Base-by-base conservation (phyloP, 352 stramenopile species). In the Detonula confervacea region DNA sequence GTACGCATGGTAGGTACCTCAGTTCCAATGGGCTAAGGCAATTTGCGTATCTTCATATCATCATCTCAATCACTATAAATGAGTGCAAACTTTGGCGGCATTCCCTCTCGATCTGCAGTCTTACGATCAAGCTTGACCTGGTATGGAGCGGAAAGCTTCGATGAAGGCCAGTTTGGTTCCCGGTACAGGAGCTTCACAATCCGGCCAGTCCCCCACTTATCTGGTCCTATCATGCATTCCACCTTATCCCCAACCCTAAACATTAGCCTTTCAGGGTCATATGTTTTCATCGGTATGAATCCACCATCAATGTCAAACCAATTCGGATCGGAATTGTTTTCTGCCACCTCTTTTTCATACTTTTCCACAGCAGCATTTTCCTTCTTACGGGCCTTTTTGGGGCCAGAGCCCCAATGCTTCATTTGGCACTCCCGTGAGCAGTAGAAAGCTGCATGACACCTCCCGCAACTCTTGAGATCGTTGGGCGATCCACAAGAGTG, bases 331-430 rank as follows among this genome's bases (percentile, higher is more conserved):
- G 71, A 16, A 20, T 42, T 75, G 29, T 64, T 51, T 5, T 14
- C 33, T 52, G 42, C 33, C 56, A 71, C 12, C 59, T 81, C 73
- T 33, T 51, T 42, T 25, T 51, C 22, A 37, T 81, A 81, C 42
- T 70, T 64, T 22, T 81, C 52, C 14, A 61, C 24, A 1, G 30
- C 46, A 12, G 11, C 24, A 64, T 71, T 77, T 71, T 85, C 77
- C 47, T 73, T 66, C 63, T 81, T 86, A 57, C 76, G 83, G 11
- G 57, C 25, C 27, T 77, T 75, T 54, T 86, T 87, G 51, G 80
- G 76, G 0, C 35, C 44, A 20, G 37, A 12, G 24, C 62, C 61
- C 75, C 75, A 87, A 54, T 85, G 63, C 12, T 39, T n/a, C 29
- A 11, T 25, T 47, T 87, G 80, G 33, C 80, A 87, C 6, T 80